phyloP scores from a whole-genome alignment of 176 grass and related monocot species.

The Hsuehochloa calcarea region DNA sequence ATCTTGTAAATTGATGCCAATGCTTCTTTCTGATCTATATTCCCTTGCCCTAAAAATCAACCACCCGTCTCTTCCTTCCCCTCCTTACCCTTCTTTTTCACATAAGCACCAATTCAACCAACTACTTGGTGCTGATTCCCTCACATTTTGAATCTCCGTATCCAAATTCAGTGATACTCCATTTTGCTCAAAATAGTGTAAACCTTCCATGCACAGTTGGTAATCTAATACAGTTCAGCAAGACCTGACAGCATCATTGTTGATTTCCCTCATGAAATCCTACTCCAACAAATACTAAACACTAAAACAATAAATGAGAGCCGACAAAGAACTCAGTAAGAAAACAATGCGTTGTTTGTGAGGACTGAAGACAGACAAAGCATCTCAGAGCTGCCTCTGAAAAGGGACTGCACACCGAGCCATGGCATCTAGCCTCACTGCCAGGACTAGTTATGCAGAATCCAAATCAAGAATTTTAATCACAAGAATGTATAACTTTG shows the following conservation, averaged over 20 bases:
- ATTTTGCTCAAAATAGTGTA: neutral
- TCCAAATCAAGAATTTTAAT: conserved; percentile 20
- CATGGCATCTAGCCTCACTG: neutral
- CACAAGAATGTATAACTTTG: neutral
- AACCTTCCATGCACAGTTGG: conserved; percentile 20
- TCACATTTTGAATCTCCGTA: neutral
- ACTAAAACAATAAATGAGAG: neutral
- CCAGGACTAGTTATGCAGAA: neutral
- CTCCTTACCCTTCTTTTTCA: conserved; percentile 13
- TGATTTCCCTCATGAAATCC: neutral
- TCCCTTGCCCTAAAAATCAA: conserved; percentile 7
- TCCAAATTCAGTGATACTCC: neutral
- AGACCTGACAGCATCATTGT: neutral
- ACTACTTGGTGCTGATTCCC: neutral
- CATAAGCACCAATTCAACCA: neutral
- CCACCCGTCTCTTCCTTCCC: neutral
- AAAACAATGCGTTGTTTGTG: neutral
- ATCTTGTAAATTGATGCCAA: neutral
- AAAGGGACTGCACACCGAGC: neutral
- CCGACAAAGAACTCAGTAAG: neutral
- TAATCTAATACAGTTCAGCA: conserved; percentile 1
- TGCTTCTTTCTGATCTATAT: neutral
- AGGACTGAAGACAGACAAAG: conserved; percentile 25
- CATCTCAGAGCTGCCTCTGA: conserved; percentile 7
- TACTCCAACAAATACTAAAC: conserved; percentile 7